Base-by-base conservation (phyloP, 345 rosid genomes). In the Geranium brycei region DNA sequence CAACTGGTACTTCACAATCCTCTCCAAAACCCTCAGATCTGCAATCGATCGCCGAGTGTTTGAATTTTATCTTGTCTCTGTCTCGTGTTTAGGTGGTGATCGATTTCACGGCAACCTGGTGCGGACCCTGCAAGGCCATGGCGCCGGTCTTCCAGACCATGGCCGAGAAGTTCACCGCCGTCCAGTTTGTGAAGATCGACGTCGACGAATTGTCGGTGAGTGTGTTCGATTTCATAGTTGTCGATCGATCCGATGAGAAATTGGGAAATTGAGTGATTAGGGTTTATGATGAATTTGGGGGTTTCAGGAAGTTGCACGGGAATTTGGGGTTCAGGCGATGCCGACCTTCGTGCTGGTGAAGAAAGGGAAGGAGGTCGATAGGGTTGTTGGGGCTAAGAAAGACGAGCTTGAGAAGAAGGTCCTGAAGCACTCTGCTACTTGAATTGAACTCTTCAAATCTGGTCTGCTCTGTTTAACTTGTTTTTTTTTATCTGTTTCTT, bases 281-380 rank as follows among this genome's bases (percentile, higher is more conserved):
- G 28, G 28, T 23, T 23, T 23, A 23, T 23, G 28, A 23, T 19
- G 15, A 60, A 60, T 1, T 4, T 59, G 19, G 38, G 51, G 55
- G 28, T 19, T n/a, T 56, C 68, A 91, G 96, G 89, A 82, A 58
- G 91, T 88, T 60, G 85, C 98, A 1, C 76, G 66, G 72, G 89
- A 87, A 60, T 91, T 85, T 64, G 72, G 77, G 15, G 89, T 88
- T 67, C 82, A 78, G 65, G 91, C 78, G 7, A 91, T 91, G 96
- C 97, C 97, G 12, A 91, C 97, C 0, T 91, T 91, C 76, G 90
- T 91, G 82, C 70, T 91, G 81, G 58, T 85, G 78, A 88, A 88
- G 83, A 65, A 23, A 14, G 96, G 97, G 68, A 82, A 75, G 77
- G 96, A 32, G 12, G 28, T 6, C 31, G 63, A 51, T 65, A 8